A percentile compares a stretch with the other conserved stretches of the same genome.
Evolutionary conservation across 306 rosid species (phyloP).

Genomic region (Lathyrus tuberosus): DNA sequence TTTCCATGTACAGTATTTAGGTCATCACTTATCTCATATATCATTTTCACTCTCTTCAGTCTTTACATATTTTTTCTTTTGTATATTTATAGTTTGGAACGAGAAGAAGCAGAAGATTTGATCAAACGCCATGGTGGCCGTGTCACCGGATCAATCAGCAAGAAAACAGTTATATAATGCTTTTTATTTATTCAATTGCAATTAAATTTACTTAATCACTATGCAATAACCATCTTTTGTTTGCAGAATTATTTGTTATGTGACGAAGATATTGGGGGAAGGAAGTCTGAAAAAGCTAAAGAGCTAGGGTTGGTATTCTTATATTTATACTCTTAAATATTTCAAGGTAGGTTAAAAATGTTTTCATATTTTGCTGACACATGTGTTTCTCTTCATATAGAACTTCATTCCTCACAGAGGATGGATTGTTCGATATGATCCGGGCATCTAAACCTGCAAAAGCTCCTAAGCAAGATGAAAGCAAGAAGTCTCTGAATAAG

Average conservation of each 20-base stretch:
- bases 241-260: constrained; percentile 90
- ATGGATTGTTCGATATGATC: constrained; percentile 84
- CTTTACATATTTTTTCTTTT: constrained; percentile 25
- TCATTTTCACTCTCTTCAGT: constrained; percentile 29
- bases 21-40: neutral
- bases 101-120: constrained; percentile 98
- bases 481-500: constrained; percentile 51
- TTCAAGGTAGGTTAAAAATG: constrained; percentile 11
- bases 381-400: constrained; percentile 44
- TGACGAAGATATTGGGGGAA: constrained; percentile 96
- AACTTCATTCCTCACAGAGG: constrained; percentile 85
- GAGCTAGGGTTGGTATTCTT: constrained; percentile 82
- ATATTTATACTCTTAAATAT: constrained; percentile 24
- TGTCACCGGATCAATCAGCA: constrained; percentile 94
- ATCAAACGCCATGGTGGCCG: constrained; percentile 96
- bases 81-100: constrained; percentile 72
- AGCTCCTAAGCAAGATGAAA: constrained; percentile 49
- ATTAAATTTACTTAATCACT: constrained; percentile 32
- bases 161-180: constrained; percentile 69
- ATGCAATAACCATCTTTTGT: constrained; percentile 41
- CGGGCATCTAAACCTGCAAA: constrained; percentile 62
- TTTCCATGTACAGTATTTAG: constrained; percentile 11
- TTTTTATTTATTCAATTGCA: constrained; percentile 14
- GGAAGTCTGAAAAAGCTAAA: constrained; percentile 85
- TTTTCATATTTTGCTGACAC: constrained; percentile 15